A percentile compares a stretch with the other conserved stretches of the same genome.
Evolutionary conservation across 2,329 filamentous ascomycete genomes (phyloP).

Genomic region (Plenodomus tracheiphilus): DNA sequence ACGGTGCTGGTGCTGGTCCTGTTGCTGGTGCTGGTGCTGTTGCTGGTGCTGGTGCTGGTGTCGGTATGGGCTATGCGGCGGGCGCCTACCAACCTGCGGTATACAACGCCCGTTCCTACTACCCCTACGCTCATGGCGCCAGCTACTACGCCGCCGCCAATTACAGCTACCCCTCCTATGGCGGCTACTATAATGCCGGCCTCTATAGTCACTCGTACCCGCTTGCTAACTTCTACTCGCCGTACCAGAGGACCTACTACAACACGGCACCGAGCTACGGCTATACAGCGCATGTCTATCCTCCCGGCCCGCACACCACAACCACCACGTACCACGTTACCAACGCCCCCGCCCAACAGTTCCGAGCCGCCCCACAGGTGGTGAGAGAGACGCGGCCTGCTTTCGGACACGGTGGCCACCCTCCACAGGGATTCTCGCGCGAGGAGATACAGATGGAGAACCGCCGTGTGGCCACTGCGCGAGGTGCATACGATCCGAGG

Average conservation of each 20-base stretch:
- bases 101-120: constrained; percentile 26
- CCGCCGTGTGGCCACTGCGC: constrained; percentile 33
- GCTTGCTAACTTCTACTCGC: constrained; percentile 41
- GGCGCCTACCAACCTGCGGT: constrained; percentile 25
- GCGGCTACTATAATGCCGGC: constrained; percentile 29
- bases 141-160: constrained; percentile 5
- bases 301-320: constrained; percentile 19
- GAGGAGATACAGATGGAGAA: constrained; percentile 37
- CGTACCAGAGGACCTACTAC: constrained; percentile 40
- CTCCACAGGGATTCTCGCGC: constrained; percentile 10
- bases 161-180: constrained; percentile 15
- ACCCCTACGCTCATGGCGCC: constrained; percentile 17
- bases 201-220: constrained; percentile 33
- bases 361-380: constrained; percentile 3
- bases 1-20: constrained; percentile 16
- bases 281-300: constrained; percentile 27
- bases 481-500: constrained; percentile 35
- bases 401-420: constrained; percentile 11
- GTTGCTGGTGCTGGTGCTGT: constrained; percentile 10
- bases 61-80: constrained; percentile 3
- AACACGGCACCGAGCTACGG: constrained; percentile 24
- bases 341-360: constrained; percentile 21
- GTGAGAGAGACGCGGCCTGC: constrained; percentile 17
- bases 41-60: constrained; percentile 12
- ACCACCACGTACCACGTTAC: constrained; percentile 31